Conservation (phyloP, 1,284 basidiomycete species). For the Cryptococcus amylolentus region DNA sequence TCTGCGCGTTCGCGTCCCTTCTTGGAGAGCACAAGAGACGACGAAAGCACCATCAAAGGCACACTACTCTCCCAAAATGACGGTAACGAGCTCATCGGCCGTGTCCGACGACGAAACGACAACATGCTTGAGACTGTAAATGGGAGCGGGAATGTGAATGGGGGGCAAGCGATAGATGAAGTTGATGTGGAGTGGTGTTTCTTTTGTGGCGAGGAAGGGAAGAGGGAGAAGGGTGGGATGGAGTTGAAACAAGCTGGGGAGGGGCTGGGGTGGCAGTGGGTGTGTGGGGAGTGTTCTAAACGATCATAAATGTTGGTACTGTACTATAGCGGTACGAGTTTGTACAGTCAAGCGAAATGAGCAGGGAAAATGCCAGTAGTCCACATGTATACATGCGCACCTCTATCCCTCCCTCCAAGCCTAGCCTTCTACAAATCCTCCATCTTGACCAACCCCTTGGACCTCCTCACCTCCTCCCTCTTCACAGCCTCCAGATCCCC, state of each 20-base stretch:
- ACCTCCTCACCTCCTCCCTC: constrained; percentile 35
- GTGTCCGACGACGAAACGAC: too few relatives aligned
- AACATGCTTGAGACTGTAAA: too few relatives aligned
- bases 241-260: neutral
- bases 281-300: constrained; percentile 5
- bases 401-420: neutral
- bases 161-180: constrained; percentile 11
- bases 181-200: constrained; percentile 20
- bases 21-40: too few relatives aligned
- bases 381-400: neutral
- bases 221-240: constrained; percentile 7
- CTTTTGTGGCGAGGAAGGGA: constrained; percentile 10
- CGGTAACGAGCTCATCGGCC: too few relatives aligned
- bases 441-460: constrained; percentile 60
- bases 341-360: neutral
- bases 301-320: neutral
- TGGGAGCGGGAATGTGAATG: neutral
- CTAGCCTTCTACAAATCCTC: constrained; percentile 42
- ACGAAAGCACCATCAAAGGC: too few relatives aligned
- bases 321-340: neutral
- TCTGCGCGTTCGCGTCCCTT: too few relatives aligned
- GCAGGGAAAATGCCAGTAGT: too few relatives aligned
- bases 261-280: constrained; percentile 12
- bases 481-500: constrained; percentile 52
- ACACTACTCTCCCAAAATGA: too few relatives aligned